phyloP scores from a whole-genome alignment of 139 green algal species.

The Chlamydomonas schloesseri region DNA sequence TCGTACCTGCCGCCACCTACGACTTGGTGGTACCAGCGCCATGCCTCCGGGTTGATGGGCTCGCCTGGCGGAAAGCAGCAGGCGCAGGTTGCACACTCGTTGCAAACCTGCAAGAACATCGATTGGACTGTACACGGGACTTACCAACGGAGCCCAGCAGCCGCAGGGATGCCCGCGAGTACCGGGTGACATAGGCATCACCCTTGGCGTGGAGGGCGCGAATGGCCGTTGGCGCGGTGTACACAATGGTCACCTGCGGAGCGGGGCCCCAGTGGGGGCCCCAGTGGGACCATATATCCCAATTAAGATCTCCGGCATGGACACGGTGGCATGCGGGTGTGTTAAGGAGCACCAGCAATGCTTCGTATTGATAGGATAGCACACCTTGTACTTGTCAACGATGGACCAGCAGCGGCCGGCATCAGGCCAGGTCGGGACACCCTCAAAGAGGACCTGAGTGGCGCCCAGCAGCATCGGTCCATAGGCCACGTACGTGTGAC shows the following conservation, averaged over 20 bases:
- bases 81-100: too few species aligned
- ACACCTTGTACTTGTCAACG: slow-evolving; percentile 88
- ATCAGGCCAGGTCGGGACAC: slow-evolving; percentile 89
- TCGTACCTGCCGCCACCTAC: slow-evolving; percentile 14
- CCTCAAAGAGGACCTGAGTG: slow-evolving; percentile 92
- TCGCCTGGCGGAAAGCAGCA: slow-evolving; percentile 80
- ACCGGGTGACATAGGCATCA: slow-evolving; percentile 71
- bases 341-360: too few species aligned
- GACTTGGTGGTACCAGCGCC: slow-evolving; percentile 89
- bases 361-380: too few species aligned
- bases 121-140: too few species aligned
- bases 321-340: too few species aligned
- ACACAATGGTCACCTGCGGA: slow-evolving; percentile 86
- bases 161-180: slow-evolving; percentile 71
- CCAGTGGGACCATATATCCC: too few species aligned
- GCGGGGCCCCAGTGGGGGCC: too few species aligned
- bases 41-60: slow-evolving; percentile 96
- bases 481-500: slow-evolving; percentile 90
- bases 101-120: too few species aligned
- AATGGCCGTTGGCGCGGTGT: slow-evolving; percentile 95
- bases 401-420: slow-evolving; percentile 91
- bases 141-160: slow-evolving; percentile 91
- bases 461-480: slow-evolving; percentile 88
- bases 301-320: too few species aligned
- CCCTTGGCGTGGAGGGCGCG: slow-evolving; percentile 87